Conservation (phyloP, 2,329 filamentous ascomycete genomes). For the Botryotinia calthae region DNA sequence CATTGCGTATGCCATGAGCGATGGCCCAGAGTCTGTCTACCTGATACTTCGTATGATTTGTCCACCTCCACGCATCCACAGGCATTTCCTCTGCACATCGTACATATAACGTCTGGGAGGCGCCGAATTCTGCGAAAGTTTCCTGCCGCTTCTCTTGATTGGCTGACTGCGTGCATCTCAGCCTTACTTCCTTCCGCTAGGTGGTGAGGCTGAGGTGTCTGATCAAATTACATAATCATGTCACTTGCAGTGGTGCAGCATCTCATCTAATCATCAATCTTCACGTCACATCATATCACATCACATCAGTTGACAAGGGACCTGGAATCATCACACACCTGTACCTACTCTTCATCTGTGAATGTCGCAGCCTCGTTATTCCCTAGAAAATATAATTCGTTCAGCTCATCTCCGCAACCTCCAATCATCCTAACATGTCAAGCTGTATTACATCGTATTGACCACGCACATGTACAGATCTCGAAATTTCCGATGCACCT, state of each 20-base stretch:
- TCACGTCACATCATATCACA: background rate
- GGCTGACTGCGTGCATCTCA: background rate
- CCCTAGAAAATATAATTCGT: background rate
- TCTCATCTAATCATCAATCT: background rate
- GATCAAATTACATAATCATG: background rate
- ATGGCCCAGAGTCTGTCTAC: background rate
- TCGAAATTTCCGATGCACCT: conserved; percentile 6
- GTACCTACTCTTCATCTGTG: too few species aligned
- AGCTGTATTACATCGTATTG: conserved; percentile 11
- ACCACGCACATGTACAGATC: conserved; percentile 11
- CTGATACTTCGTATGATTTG: background rate
- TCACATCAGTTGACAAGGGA: background rate
- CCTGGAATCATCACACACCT: background rate
- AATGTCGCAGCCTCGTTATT: background rate
- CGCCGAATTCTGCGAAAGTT: background rate
- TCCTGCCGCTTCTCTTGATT: background rate
- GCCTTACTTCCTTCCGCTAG: background rate
- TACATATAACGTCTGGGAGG: background rate
- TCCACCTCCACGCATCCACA: background rate
- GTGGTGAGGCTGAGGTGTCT: background rate
- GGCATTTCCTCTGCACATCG: background rate
- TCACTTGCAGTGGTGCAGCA: background rate
- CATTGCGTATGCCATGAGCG: background rate
- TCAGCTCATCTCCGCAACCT: background rate
- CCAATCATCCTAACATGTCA: background rate